Conservation (phyloP, 2,329 filamentous ascomycete genomes). For the Fusarium temperatum region DNA sequence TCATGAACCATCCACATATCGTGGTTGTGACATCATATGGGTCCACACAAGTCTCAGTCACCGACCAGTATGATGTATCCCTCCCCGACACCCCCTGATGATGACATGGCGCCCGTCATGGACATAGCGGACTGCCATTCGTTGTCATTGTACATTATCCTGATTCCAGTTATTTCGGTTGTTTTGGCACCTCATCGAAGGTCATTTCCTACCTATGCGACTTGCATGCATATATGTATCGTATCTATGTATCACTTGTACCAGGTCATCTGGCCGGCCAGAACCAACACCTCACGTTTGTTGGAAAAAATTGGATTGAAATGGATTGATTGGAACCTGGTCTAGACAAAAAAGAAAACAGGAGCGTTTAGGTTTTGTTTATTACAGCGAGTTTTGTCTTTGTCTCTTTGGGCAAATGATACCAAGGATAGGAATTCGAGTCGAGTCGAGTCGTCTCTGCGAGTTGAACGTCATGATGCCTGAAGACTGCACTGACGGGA, state of each 20-base stretch:
- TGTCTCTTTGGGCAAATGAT: not conserved
- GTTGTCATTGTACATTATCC: slow-evolving; percentile 5
- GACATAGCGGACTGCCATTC: slow-evolving; percentile 14
- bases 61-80: not conserved
- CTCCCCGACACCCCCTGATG: slow-evolving; percentile 28
- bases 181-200: slow-evolving; percentile 24
- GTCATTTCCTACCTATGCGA: slow-evolving; percentile 20
- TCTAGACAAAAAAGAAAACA: slow-evolving; percentile 34
- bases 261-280: slow-evolving; percentile 31
- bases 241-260: not conserved
- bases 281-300: not conserved
- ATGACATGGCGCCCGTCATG: slow-evolving; percentile 40
- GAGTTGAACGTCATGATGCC: slow-evolving; percentile 22
- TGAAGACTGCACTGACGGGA: slow-evolving; percentile 14
- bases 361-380: not conserved
- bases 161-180: slow-evolving; percentile 23
- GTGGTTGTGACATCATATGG: slow-evolving; percentile 25
- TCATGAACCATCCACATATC: slow-evolving; percentile 7
- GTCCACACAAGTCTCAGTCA: slow-evolving; percentile 13
- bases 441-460: not conserved
- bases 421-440: not conserved
- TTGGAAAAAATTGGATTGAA: not conserved
- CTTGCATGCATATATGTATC: slow-evolving; percentile 30
- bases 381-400: not conserved
- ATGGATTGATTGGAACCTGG: slow-evolving; percentile 1